phyloP scores from a whole-genome alignment of 106 monocot species.

The Platanthera guangdongensis region DNA sequence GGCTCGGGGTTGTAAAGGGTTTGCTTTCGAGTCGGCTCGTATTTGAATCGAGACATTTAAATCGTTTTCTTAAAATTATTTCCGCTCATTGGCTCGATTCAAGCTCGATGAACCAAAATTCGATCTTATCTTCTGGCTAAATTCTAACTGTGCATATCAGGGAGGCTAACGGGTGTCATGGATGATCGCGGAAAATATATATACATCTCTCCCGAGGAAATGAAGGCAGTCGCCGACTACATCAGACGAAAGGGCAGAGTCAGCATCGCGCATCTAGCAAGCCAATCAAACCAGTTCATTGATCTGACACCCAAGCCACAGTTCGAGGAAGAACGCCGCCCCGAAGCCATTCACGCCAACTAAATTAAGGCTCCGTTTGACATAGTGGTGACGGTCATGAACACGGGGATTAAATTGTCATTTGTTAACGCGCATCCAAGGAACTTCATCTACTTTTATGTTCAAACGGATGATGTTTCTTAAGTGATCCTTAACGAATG shows the following conservation, averaged over 20 bases:
- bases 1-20: not conserved
- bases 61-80: too few species aligned
- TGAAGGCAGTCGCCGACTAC: constrained; percentile 90
- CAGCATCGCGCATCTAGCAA: constrained; percentile 86
- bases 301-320: constrained; percentile 73
- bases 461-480: too few species aligned
- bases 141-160: constrained; percentile 17
- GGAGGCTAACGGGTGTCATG: constrained; percentile 94
- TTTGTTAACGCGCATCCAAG: too few species aligned
- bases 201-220: constrained; percentile 87
- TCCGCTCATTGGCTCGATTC: too few species aligned
- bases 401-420: too few species aligned
- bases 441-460: too few species aligned
- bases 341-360: constrained; percentile 27
- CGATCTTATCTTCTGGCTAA: not conserved
- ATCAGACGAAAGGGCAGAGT: constrained; percentile 77
- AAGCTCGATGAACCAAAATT: too few species aligned
- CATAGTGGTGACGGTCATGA: too few species aligned
- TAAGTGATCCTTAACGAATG: too few species aligned
- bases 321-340: constrained; percentile 23
- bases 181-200: constrained; percentile 96
- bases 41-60: not conserved
- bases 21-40: not conserved
- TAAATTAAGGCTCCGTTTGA: not conserved
- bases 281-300: constrained; percentile 91